phyloP scores from a whole-genome alignment of 176 grass and related monocot species.

The Eleusine indica region DNA sequence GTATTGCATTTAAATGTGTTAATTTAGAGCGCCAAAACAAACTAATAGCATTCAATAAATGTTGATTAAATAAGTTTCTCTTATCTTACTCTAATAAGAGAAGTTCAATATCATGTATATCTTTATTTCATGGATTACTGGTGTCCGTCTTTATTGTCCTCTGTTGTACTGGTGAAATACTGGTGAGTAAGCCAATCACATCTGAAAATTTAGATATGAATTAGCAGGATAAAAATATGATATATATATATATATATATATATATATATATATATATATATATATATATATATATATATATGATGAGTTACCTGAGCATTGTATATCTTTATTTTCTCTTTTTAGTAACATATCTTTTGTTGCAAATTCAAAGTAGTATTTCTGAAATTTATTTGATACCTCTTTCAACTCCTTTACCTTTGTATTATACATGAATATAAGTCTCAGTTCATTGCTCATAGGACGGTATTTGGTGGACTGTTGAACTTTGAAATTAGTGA shows the following conservation, averaged over 20 bases:
- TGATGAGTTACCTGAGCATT: too few species aligned
- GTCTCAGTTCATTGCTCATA: background rate
- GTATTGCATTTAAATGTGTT: background rate
- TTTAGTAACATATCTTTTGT: too few species aligned
- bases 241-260: too few species aligned
- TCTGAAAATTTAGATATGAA: background rate
- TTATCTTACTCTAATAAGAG: background rate
- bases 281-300: too few species aligned
- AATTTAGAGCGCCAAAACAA: background rate
- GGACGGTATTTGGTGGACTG: background rate
- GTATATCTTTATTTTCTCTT: too few species aligned
- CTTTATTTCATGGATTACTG: background rate
- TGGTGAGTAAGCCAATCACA: background rate
- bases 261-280: too few species aligned
- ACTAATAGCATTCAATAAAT: background rate
- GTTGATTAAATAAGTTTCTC: background rate
- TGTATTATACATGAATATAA: background rate
- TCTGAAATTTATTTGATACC: too few species aligned
- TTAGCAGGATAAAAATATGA: background rate
- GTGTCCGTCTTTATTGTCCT: too few species aligned
- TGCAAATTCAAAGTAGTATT: too few species aligned
- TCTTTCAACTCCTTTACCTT: too few species aligned
- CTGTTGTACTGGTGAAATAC: too few species aligned
- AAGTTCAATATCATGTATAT: background rate
- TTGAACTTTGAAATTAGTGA: background rate